Evolutionary conservation across 2,329 filamentous ascomycete species (phyloP), one percentile per base, ranked within the genome.

Genomic region (Sporothrix protearum): DNA sequence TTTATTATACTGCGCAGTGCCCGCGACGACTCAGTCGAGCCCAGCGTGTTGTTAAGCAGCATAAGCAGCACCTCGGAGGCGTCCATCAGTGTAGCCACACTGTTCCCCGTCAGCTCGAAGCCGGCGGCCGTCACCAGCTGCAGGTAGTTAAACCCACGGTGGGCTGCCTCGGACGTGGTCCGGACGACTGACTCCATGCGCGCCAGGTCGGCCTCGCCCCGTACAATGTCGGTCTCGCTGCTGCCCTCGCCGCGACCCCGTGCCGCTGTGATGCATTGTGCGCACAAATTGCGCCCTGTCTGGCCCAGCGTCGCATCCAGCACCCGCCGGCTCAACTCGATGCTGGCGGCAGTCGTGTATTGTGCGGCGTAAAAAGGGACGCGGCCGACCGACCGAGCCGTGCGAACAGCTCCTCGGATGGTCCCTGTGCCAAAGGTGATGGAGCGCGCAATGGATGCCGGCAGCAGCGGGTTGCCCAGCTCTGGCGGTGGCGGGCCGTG

Each of bases 1-100:
- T 86, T 86, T 74, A 91, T 85, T 76, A 91, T 91, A 77, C 88
- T 89, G 2, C 88, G 87, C 72, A 91, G 89, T 12, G 89, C 89
- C 53, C 88, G 82, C 1, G 89, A 91, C 1, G 88, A 90, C 77
- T 91, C 89, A n/a, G 89, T 91, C 2, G 87, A 89, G 16, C 89
- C 89, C 36, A 91, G 86, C 51, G 91, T 85, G 74, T 88, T 86
- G 76, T 91, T 89, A 28, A 91, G 80, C 0, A 86, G 85, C 2
- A 84, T 84, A 9, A 91, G 80, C 0, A 89, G 79, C 42, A 89
- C 80, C 72, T 89, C 87, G 0, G 87, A 87, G 6, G 87, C 78
- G 68, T 88, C 85, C 8, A 75, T 61, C 22, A 74, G 70, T 25
- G 74, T 71, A 9, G 72, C 71, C 47, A 73, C 68, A 49, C 75